phyloP scores from a whole-genome alignment of 495 filamentous ascomycete genomes.

The Penicillium antarcticum region DNA sequence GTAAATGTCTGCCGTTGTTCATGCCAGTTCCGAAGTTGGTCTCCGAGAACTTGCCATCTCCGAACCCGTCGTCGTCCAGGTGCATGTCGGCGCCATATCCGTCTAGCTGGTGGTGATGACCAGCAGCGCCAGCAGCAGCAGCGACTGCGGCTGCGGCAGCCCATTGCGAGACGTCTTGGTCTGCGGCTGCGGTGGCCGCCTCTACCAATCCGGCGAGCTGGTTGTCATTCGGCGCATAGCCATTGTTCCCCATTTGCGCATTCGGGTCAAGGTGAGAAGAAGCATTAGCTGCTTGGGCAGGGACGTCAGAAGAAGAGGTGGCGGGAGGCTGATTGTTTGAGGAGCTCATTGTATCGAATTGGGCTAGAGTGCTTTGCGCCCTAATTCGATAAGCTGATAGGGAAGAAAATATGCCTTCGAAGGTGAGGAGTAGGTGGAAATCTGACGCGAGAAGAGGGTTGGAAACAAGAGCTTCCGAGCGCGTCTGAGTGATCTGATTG shows the following conservation, averaged over 20 bases:
- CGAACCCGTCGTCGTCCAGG: constrained; percentile 42
- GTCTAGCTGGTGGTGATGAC: constrained; percentile 38
- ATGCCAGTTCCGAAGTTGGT: constrained; percentile 29
- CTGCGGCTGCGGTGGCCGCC: constrained; percentile 51
- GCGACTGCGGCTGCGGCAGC: constrained; percentile 36
- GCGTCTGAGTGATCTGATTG: neutral
- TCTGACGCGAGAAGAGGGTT: neutral
- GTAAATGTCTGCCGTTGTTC: constrained; percentile 26
- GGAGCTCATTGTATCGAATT: constrained; percentile 26
- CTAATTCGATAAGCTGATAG: constrained; percentile 3
- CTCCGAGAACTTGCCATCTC: constrained; percentile 13
- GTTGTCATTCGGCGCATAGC: constrained; percentile 43
- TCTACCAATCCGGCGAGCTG: constrained; percentile 53
- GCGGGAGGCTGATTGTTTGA: constrained; percentile 34
- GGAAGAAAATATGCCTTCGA: neutral
- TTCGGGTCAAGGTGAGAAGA: constrained; percentile 34
- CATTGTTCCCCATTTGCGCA: constrained; percentile 25
- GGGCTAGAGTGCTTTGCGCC: neutral
- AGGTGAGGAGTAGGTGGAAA: no score
- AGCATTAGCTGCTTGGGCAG: constrained; percentile 21
- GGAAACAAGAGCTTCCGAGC: neutral
- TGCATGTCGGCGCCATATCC: constrained; percentile 39
- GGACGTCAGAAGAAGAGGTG: constrained; percentile 28
- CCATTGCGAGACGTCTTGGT: constrained; percentile 47
- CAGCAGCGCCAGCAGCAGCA: constrained; percentile 36